phyloP scores from a whole-genome alignment of 768 basidiomycete species.

The Suillus subluteus region DNA sequence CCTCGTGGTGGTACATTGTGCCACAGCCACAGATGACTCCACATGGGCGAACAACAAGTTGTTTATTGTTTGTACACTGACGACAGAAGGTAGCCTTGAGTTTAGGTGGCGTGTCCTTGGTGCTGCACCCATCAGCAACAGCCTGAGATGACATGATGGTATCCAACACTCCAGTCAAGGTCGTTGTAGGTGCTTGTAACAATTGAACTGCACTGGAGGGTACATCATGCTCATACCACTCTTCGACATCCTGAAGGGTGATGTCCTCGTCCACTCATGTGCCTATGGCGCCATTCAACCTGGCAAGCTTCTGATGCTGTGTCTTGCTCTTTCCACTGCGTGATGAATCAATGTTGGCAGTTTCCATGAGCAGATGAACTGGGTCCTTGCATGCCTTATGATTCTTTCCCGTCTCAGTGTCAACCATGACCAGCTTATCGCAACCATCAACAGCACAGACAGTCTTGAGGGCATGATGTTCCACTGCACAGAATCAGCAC shows the following conservation, averaged over 20 bases:
- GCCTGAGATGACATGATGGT: too few relatives aligned
- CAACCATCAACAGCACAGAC: constrained; percentile 12
- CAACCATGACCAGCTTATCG: background rate
- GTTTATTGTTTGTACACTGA: constrained; percentile 38
- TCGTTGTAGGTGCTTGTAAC: too few relatives aligned
- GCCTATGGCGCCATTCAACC: background rate
- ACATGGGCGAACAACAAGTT: constrained; percentile 36
- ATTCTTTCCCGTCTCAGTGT: background rate
- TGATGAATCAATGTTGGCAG: too few relatives aligned
- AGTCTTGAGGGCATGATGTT: too few relatives aligned
- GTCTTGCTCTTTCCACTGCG: too few relatives aligned
- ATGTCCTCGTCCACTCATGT: background rate
- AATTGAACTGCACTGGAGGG: too few relatives aligned
- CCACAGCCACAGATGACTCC: constrained; percentile 36
- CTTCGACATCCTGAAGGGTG: background rate
- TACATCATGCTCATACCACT: background rate
- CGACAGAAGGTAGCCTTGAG: constrained; percentile 32
- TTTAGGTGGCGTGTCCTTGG: background rate
- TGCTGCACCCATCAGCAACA: background rate
- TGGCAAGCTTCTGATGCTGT: background rate
- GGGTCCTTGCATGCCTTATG: constrained; percentile 13
- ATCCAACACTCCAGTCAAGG: constrained; percentile 22
- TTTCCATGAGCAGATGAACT: background rate
- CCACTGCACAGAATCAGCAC: too few relatives aligned
- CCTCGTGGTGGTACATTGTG: constrained; percentile 13